Percentiles rank a stretch among this genome's conserved stretches.
phyloP scores from a whole-genome alignment of 2,329 filamentous ascomycete species.

The Knufia petricola region DNA sequence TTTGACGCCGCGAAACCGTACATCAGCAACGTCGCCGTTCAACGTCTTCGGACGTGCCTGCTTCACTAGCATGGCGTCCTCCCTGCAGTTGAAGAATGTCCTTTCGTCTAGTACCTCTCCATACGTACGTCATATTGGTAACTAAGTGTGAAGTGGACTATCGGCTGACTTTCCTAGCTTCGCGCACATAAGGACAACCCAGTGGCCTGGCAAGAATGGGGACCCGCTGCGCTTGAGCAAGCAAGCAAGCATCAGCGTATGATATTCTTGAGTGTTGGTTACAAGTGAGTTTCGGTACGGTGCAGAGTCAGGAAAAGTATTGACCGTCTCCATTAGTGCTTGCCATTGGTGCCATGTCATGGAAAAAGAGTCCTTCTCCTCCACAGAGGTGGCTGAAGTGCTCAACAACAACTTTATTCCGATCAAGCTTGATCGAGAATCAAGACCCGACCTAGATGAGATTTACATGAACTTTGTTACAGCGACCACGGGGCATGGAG shows the following conservation, averaged over 20 bases:
- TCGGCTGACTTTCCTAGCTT: conserved; percentile 38
- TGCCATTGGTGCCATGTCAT: conserved; percentile 72
- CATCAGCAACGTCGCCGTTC: not conserved
- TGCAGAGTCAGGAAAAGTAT: no score
- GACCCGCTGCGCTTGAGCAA: conserved; percentile 62
- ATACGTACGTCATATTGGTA: conserved; percentile 44
- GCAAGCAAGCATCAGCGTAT: conserved; percentile 76
- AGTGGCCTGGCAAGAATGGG: conserved; percentile 87
- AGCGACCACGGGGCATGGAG: conserved; percentile 78
- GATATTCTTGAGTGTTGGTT: conserved; percentile 90
- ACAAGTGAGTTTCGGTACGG: conserved; percentile 57
- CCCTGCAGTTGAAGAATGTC: conserved; percentile 17
- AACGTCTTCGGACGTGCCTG: not conserved
- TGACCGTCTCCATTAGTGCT: not conserved
- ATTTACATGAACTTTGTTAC: conserved; percentile 99
- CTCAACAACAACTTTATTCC: conserved; percentile 85
- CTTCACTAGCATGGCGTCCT: conserved; percentile 6
- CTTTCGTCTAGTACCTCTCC: conserved; percentile 45
- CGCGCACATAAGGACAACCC: conserved; percentile 68
- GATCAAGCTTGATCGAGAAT: conserved; percentile 85
- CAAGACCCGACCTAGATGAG: conserved; percentile 84
- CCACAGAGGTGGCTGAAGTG: conserved; percentile 66
- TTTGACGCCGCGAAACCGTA: not conserved
- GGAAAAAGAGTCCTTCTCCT: conserved; percentile 82
- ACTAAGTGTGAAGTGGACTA: not conserved